Evolutionary conservation across 1,284 basidiomycete species (phyloP).

Genomic region (Paramarasmius palmivorus): DNA sequence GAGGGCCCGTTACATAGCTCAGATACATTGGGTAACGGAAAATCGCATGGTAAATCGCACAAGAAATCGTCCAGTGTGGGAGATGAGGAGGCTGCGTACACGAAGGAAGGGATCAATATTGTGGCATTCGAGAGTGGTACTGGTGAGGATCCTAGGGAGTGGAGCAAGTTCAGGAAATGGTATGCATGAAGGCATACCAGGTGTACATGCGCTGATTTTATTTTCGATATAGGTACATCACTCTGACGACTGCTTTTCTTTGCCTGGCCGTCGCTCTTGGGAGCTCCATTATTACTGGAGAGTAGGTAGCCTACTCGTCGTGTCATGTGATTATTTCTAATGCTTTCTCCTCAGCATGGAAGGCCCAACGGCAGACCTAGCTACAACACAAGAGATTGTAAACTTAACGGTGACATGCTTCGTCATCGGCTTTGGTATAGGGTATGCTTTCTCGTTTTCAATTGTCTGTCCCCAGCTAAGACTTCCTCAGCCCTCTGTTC

Average conservation of each 20-base stretch:
- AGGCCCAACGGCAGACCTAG: conserved; percentile 30
- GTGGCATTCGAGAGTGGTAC: conserved; percentile 34
- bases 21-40: too few relatives aligned
- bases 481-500: conserved; percentile 28
- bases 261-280: conserved; percentile 37
- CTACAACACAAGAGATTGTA: conserved; percentile 32
- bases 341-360: conserved; percentile 24
- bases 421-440: conserved; percentile 39
- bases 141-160: conserved; percentile 38
- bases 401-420: conserved; percentile 39
- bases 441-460: conserved; percentile 20
- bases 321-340: neutral
- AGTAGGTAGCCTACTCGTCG: conserved; percentile 22
- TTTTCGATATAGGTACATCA: conserved; percentile 30
- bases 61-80: too few relatives aligned
- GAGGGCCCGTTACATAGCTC: too few relatives aligned
- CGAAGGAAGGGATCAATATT: conserved; percentile 24
- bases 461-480: neutral
- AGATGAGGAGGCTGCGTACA: too few relatives aligned
- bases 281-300: conserved; percentile 40
- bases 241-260: conserved; percentile 31
- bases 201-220: too few relatives aligned
- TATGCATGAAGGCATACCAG: neutral
- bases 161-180: conserved; percentile 34
- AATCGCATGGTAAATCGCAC: too few relatives aligned